Percentiles rank a stretch among this genome's conserved stretches.
Evolutionary conservation across 1,139 yeast species (phyloP).

Genomic region (Yueomyces sp.): DNA sequence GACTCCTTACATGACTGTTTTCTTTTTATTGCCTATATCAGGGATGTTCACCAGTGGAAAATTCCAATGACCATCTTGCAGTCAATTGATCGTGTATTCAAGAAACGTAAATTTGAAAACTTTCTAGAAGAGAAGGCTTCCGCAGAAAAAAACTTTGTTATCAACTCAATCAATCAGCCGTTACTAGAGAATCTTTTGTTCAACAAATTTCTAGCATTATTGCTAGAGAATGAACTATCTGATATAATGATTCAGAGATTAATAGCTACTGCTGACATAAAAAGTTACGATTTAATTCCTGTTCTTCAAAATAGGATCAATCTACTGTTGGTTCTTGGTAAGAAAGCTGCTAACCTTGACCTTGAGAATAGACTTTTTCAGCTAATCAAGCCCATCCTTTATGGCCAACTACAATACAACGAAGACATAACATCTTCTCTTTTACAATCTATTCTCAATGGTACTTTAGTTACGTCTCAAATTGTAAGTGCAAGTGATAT

Average conservation of each 20-base stretch:
- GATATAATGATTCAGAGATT: slow-evolving; percentile 14
- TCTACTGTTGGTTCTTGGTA: slow-evolving; percentile 9
- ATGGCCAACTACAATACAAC: too few species aligned
- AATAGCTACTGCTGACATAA: slow-evolving; percentile 20
- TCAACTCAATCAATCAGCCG: slow-evolving; percentile 2
- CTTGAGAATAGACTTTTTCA: not conserved
- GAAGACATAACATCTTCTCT: too few species aligned
- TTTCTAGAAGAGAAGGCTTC: slow-evolving; percentile 13
- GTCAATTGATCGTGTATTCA: slow-evolving; percentile 13
- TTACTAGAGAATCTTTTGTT: slow-evolving; percentile 9
- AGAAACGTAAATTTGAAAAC: slow-evolving; percentile 16
- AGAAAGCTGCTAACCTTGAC: not conserved
- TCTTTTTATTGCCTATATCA: slow-evolving; percentile 11
- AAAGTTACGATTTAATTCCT: slow-evolving; percentile 7
- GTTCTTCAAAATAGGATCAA: slow-evolving; percentile 19
- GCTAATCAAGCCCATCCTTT: not conserved
- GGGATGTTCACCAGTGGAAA: slow-evolving; percentile 11
- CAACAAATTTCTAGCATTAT: slow-evolving; percentile 13
- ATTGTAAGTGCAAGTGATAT: not conserved
- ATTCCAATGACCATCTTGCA: slow-evolving; percentile 11
- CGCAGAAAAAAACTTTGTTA: slow-evolving; percentile 5
- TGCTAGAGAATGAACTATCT: slow-evolving; percentile 7
- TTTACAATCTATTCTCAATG: not conserved
- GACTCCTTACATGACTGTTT: slow-evolving; percentile 7
- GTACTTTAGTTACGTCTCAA: not conserved